A percentile compares a stretch with the other conserved stretches of the same genome.
These are phyloP conservation scores for Tylopilus subfusipes DNA, from an alignment of 768 basidiomycete genomes.

Conservation along the genomic window DNA sequence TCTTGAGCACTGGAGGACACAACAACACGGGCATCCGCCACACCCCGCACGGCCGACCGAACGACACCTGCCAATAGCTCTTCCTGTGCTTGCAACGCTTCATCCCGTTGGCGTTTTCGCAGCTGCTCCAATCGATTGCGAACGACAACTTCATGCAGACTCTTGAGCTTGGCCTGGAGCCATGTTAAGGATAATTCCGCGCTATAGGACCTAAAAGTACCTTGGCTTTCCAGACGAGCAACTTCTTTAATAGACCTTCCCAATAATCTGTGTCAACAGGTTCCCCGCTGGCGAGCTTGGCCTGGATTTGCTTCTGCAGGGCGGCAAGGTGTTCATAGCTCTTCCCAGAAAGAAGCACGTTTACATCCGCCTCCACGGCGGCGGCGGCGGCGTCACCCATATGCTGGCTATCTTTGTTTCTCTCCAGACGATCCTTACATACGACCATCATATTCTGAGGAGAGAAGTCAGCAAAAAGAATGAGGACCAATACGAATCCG, in stretches of 20 bases:
- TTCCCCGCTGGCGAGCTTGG: constrained; percentile 86
- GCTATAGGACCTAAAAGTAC: constrained; percentile 37
- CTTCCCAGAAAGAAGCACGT: constrained; percentile 77
- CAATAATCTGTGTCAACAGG: constrained; percentile 98
- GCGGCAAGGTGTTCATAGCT: constrained; percentile 77
- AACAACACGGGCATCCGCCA: constrained; percentile 35
- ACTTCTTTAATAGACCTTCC: constrained; percentile 87
- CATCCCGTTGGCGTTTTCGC: constrained; percentile 92
- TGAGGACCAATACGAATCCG: not conserved
- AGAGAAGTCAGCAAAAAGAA: constrained; percentile 4
- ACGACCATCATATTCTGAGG: constrained; percentile 94
- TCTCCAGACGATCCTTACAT: constrained; percentile 85
- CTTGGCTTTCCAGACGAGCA: constrained; percentile 97
- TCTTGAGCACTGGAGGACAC: constrained; percentile 30
- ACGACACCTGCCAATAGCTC: constrained; percentile 82
- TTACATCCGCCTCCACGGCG: constrained; percentile 82
- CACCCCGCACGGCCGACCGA: constrained; percentile 50
- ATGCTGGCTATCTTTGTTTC: constrained; percentile 58
- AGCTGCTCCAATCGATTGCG: constrained; percentile 95
- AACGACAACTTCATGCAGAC: constrained; percentile 93
- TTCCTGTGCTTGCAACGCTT: constrained; percentile 90
- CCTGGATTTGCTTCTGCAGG: constrained; percentile 83
- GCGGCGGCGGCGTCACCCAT: constrained; percentile 68
- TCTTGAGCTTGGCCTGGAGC: constrained; percentile 80
- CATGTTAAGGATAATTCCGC: constrained; percentile 2